Evolutionary conservation across 2,329 filamentous ascomycete species (phyloP), one percentile per base, ranked within the genome.

Genomic region (Rhynchosporium graminicola): DNA sequence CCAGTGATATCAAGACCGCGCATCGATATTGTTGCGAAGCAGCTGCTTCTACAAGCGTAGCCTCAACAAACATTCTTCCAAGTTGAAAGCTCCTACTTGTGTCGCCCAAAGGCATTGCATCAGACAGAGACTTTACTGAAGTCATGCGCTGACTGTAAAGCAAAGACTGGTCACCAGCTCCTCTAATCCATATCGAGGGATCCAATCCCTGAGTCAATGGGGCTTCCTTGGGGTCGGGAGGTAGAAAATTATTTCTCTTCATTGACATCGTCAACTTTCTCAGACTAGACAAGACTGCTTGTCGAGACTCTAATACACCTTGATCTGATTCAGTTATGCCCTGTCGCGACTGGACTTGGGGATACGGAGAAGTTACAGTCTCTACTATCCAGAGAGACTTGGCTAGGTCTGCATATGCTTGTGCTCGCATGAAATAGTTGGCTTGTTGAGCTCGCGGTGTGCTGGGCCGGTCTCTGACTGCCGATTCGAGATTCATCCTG

Each of bases 371-470:
- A 12, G 67, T 79, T 20, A 83, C 79, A 15, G 81, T 80, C 20
- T 82, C 78, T 10, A 83, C 74, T n/a, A 97, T 85, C 92, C 93
- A 97, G 74, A 91, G 89, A 0, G 87, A 83, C 74, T 97, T 97
- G 29, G 91, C 88, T 57, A 97, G 79, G 74, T 97, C 91, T 1
- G 94, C 83, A 70, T 96, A 92, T 1, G 91, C 88, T 76, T 97
- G 93, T 62, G 90, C 87, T 67, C 83, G 80, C 65, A 84, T 75
- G 66, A 83, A 78, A 66, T 85, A 79, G 66, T 80, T 82, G 69
- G 82, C 77, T 72, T 81, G 78, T 67, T 85, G 79, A 8, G 76
- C 78, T 64, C 86, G 82, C 4, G 82, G 79, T 47, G 76, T 80
- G 42, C 79, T 77, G 36, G 87, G 82, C 6, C 85, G 82, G 58